Evolutionary conservation across 2,329 filamentous ascomycete genomes (phyloP).

Genomic region (Phaeosphaeriaceae sp.): DNA sequence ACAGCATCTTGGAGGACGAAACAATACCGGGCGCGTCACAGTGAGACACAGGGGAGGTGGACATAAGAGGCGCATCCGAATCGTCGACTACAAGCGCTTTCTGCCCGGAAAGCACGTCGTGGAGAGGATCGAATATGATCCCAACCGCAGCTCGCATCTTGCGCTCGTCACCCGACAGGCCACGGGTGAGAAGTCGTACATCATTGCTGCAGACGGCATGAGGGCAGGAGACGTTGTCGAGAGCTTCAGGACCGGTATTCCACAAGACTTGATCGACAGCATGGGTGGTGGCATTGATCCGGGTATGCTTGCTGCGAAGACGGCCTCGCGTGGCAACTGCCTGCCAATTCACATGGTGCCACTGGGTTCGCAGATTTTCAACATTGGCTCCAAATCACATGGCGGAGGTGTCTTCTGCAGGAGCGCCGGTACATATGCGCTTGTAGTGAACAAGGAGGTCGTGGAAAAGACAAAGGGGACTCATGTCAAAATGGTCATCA

Average conservation of each 20-base stretch:
- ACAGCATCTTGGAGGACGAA: constrained; percentile 90
- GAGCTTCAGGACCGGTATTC: constrained; percentile 90
- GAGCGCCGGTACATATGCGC: constrained; percentile 90
- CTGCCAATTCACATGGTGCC: constrained; percentile 95
- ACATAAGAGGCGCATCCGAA: constrained; percentile 88
- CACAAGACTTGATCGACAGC: constrained; percentile 81
- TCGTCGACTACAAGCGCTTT: constrained; percentile 84
- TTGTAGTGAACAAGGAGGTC: constrained; percentile 88
- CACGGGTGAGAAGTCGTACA: constrained; percentile 83
- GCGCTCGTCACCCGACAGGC: constrained; percentile 80
- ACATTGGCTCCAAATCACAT: constrained; percentile 77
- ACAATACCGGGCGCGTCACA: constrained; percentile 84
- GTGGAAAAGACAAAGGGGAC: constrained; percentile 64
- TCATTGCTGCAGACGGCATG: constrained; percentile 94
- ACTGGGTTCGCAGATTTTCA: constrained; percentile 90
- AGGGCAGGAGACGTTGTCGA: constrained; percentile 89
- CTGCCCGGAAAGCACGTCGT: constrained; percentile 84
- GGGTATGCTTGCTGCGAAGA: constrained; percentile 93
- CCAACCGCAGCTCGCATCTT: constrained; percentile 90
- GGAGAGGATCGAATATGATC: constrained; percentile 95
- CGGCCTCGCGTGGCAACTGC: constrained; percentile 93
- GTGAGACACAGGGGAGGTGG: constrained; percentile 93
- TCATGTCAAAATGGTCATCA: constrained; percentile 79
- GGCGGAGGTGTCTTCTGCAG: constrained; percentile 90
- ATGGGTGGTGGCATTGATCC: constrained; percentile 96